phyloP scores from a whole-genome alignment of 2,329 filamentous ascomycete genomes.

The Fusarium sulawesiense region DNA sequence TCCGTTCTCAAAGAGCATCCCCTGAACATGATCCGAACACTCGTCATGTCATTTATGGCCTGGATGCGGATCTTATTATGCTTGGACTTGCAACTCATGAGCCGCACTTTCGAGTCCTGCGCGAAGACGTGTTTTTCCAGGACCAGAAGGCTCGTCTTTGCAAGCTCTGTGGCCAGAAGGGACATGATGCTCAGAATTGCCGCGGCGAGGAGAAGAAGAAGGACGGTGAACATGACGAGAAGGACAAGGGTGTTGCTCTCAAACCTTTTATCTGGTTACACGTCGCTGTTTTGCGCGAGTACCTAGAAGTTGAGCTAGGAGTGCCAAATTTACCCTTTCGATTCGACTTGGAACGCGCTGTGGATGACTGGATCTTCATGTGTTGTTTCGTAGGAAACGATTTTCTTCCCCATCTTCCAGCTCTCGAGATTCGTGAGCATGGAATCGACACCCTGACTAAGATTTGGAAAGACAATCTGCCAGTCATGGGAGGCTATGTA shows the following conservation, averaged over 20 bases:
- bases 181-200: conserved; percentile 89
- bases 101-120: conserved; percentile 93
- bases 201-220: conserved; percentile 82
- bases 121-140: conserved; percentile 96
- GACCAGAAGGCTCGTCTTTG: conserved; percentile 86
- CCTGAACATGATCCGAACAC: conserved; percentile 96
- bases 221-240: conserved; percentile 83
- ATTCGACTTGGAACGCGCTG: conserved; percentile 91
- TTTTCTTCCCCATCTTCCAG: conserved; percentile 96
- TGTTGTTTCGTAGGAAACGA: conserved; percentile 99
- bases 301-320: conserved; percentile 88
- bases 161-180: conserved; percentile 89
- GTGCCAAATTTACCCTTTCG: conserved; percentile 85
- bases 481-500: conserved; percentile 92
- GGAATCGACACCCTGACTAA: conserved; percentile 95
- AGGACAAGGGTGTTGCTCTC: conserved; percentile 73
- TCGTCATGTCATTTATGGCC: conserved; percentile 95
- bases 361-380: conserved; percentile 99
- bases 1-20: conserved; percentile 90
- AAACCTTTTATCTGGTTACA: conserved; percentile 99
- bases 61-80: conserved; percentile 99
- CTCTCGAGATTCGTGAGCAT: conserved; percentile 95
- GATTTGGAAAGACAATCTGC: conserved; percentile 96
- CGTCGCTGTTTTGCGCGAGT: conserved; percentile 90
- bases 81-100: conserved; percentile 96